Base-by-base conservation (phyloP, 1,284 basidiomycete species). In the Cryptococcus maquisensis region DNA sequence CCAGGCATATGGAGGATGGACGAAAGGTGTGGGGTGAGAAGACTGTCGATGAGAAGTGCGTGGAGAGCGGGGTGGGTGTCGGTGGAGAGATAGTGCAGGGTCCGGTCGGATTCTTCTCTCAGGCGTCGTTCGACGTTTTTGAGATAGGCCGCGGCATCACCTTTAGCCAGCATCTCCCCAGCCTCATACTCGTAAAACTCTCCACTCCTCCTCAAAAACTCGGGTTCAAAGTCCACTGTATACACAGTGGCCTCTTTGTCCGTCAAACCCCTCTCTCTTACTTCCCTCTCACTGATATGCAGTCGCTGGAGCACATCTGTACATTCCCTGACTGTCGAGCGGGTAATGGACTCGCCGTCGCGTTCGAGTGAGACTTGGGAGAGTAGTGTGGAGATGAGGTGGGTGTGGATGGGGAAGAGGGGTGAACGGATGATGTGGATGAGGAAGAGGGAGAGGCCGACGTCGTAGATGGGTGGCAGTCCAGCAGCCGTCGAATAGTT, bases 291-390 rank as follows among this genome's bases (percentile, higher is more conserved):
- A 2, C 57, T 46, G 12, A 56, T 65, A 16, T 54, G 55, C 16
- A 77, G 56, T 2, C 72, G 64, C 0, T 73, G 77, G 45, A 97
- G 83, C 57, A 98, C 87, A 54, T 95, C 91, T 39, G 96, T 86
- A 59, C 88, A 92, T 65, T 87, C 88, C 68, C 91, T 88, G 55
- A 98, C 84, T 4, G 90, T 86, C 7, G 91, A 95, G 28, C 90
- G 86, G 72, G 92, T 93, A 70, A 98, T 94, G 47, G 84, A 84
- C 62, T 87, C 88, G 23, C 94, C 94, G 60, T 95, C 87, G 18
- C 95, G 86, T 69, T 98, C 95, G 56, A 91, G 86, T 62, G 86
- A 88, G 50, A 98, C 86, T 74, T 95, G 89, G 35, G 83, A 84
- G 50, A 98, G 81, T 43, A 98, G 81, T 4, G 92, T 90, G 20